Evolutionary conservation across 2,329 filamentous ascomycete genomes (phyloP).

Genomic region (Cryphonectria japonica): DNA sequence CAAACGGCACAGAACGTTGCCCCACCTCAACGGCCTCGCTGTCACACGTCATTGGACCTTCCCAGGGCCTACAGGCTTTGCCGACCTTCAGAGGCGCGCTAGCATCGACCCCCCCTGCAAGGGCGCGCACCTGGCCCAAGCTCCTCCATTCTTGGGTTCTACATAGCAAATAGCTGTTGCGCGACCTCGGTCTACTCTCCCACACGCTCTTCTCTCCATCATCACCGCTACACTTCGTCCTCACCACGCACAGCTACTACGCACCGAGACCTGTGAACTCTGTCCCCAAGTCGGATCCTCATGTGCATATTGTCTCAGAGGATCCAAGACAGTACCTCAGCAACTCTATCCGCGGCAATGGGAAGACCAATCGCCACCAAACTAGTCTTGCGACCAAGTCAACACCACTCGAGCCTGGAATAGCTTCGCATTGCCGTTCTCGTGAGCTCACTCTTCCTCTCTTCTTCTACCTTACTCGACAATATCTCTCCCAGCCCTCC

Average conservation of each 20-base stretch:
- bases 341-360: conserved; percentile 22
- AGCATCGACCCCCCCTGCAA: conserved; percentile 6
- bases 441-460: background rate
- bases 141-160: conserved; percentile 7
- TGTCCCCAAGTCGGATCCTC: background rate
- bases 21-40: conserved; percentile 2
- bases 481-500: background rate
- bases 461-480: too few relatives aligned
- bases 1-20: background rate
- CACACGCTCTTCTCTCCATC: background rate
- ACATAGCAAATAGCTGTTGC: conserved; percentile 8
- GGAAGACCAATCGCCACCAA: conserved; percentile 26
- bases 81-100: background rate
- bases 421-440: background rate
- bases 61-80: background rate
- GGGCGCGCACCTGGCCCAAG: conserved; percentile 13
- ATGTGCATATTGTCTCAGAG: conserved; percentile 9
- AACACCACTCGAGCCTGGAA: conserved; percentile 17
- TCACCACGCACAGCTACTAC: background rate
- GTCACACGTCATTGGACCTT: conserved; percentile 8
- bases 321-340: background rate
- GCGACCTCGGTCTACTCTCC: background rate
- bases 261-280: background rate
- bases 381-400: conserved; percentile 18
- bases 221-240: background rate